Conservation (phyloP, 2,329 filamentous ascomycete species). For the Cercospora sp. region DNA sequence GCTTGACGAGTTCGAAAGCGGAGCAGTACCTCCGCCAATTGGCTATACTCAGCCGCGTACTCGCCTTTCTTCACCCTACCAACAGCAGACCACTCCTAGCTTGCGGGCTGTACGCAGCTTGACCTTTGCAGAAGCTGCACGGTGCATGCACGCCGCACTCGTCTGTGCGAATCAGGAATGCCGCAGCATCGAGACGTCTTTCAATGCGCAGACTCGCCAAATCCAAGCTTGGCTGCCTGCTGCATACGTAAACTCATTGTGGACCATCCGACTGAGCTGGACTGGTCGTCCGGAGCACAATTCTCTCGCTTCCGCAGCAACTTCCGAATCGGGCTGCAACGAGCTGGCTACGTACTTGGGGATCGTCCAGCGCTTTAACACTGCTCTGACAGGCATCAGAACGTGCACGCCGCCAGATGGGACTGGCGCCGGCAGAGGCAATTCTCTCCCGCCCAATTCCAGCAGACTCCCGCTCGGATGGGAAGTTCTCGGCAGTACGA, state of each 20-base stretch:
- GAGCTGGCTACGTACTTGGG: slow-evolving; percentile 12
- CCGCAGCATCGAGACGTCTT: slow-evolving; percentile 19
- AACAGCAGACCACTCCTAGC: neutral
- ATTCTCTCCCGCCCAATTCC: neutral
- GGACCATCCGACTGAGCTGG: slow-evolving; percentile 23
- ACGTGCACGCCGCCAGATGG: slow-evolving; percentile 17
- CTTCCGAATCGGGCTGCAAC: neutral
- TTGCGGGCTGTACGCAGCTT: neutral
- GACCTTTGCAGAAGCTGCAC: slow-evolving; percentile 23
- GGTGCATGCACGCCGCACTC: slow-evolving; percentile 20
- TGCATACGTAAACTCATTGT: slow-evolving; percentile 18
- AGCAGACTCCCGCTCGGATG: slow-evolving; percentile 14
- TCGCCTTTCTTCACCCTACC: neutral
- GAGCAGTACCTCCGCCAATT: neutral
- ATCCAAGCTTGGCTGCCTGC: slow-evolving; percentile 21
- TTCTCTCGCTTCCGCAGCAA: neutral
- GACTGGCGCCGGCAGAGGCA: neutral
- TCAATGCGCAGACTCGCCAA: slow-evolving; percentile 10
- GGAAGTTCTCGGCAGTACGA: slow-evolving; percentile 23
- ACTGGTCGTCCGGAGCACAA: slow-evolving; percentile 13
- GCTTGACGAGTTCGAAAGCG: slow-evolving; percentile 13
- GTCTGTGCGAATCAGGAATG: slow-evolving; percentile 21
- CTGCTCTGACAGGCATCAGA: slow-evolving; percentile 17
- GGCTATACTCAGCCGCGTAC: neutral
- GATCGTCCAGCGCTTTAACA: slow-evolving; percentile 15